A percentile compares a stretch with the other conserved stretches of the same genome.
Conservation (phyloP, 805 yeast species). For the Pichia pseudocactophila region DNA sequence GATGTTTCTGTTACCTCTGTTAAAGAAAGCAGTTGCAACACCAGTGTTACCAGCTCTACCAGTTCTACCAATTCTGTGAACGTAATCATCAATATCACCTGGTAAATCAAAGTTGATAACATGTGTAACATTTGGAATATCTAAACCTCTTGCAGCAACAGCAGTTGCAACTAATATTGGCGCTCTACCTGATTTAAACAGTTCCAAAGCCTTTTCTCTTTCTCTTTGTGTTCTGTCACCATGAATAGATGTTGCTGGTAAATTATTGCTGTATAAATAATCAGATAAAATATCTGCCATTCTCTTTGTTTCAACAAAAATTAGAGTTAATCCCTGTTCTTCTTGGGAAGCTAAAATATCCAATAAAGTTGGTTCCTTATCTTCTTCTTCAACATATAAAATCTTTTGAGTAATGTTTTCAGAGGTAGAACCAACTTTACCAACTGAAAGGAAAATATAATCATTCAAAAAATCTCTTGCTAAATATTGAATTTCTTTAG, state of each 20-base stretch:
- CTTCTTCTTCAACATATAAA: conserved; percentile 84
- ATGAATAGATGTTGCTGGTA: conserved; percentile 97
- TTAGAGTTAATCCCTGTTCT: conserved; percentile 70
- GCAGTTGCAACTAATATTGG: conserved; percentile 98
- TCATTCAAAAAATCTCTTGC: conserved; percentile 96
- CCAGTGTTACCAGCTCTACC: conserved; percentile 99
- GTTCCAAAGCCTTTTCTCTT: conserved; percentile 94
- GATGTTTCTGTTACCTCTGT: conserved; percentile 87
- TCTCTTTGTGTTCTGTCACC: conserved; percentile 98
- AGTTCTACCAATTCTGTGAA: conserved; percentile 99
- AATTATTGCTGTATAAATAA: conserved; percentile 76
- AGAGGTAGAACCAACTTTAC: conserved; percentile 98
- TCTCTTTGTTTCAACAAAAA: conserved; percentile 97
- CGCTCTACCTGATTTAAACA: conserved; percentile 86
- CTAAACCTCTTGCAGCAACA: conserved; percentile 99
- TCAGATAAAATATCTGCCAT: conserved; percentile 96
- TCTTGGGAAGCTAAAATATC: conserved; percentile 77
- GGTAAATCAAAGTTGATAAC: conserved; percentile 97
- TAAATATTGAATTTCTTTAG: conserved; percentile 91
- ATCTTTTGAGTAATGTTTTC: conserved; percentile 96
- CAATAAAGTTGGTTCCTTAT: conserved; percentile 82
- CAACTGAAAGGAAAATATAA: conserved; percentile 92
- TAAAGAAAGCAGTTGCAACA: conserved; percentile 96
- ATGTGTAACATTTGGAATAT: conserved; percentile 97
- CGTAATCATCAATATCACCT: conserved; percentile 95